Evolutionary conservation across 2,329 filamentous ascomycete genomes (phyloP), one percentile per base, ranked within the genome.

Genomic region (Sclerotinia glacialis): DNA sequence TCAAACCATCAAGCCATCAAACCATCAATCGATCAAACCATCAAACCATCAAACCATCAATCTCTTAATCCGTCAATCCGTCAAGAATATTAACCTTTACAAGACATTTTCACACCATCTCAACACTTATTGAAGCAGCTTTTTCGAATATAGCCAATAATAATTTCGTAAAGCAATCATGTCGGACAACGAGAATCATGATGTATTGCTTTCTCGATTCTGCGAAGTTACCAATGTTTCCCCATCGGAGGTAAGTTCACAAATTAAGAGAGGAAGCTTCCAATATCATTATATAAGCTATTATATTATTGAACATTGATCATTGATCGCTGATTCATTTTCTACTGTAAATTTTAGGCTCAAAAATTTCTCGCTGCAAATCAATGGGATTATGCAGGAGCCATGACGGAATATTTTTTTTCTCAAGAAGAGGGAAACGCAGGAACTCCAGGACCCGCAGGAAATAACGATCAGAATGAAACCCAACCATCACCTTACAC

Each of bases 341-440:
- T 23, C 1, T 12, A 6, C n/a, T 9, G 9, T 53, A 34, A 49
- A 46, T 69, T 67, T 37, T 65, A 93, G 89, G 90, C 90, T 56
- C 81, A 82, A 66, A 82, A 88, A 68, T 90, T 90, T 71, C 85
- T 94, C 9, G 80, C 82, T 28, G 83, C 83, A 46, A 87, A 84
- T 73, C 79, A 83, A 70, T 92, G 90, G 88, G 84, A 92, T 73
- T 78, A 91, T 53, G 81, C 84, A 70, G 79, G 81, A 12, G 89
- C 89, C 21, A 83, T 85, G 64, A 82, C 85, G 40, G 83, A 86
- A 61, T 90, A 83, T 79, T 91, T 86, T 74, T 80, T 82, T 68
- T 81, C 85, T 67, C 78, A 82, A 44, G 85, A 87, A 34, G 82
- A 85, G 65, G 78, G 74, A 11, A 77, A 78, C 44, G 79, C 80